Evolutionary conservation across 2,329 filamentous ascomycete genomes (phyloP).

Genomic region (Clathrospora elynae): DNA sequence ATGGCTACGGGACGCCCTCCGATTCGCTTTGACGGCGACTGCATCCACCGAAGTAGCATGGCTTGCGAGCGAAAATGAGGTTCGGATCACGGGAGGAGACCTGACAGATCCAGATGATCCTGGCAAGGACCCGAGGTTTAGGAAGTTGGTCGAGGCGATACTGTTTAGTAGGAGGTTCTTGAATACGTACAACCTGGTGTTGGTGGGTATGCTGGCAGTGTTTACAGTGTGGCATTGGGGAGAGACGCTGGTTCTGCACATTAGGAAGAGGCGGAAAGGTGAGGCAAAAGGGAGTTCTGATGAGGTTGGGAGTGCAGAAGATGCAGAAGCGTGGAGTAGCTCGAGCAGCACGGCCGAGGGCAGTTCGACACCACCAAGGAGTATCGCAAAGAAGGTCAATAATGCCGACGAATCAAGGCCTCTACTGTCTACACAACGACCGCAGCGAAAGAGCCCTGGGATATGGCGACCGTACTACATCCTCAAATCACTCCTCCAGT

Average conservation of each 20-base stretch:
- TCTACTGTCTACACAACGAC: slow-evolving; percentile 30
- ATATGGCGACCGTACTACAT: slow-evolving; percentile 30
- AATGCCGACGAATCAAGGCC: slow-evolving; percentile 41
- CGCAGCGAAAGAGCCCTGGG: slow-evolving; percentile 5
- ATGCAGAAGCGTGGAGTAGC: slow-evolving; percentile 41
- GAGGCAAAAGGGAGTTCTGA: background rate
- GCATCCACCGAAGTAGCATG: slow-evolving; percentile 28
- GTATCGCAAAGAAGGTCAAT: slow-evolving; percentile 19
- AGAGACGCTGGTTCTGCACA: slow-evolving; percentile 30
- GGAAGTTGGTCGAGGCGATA: slow-evolving; percentile 46
- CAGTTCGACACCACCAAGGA: slow-evolving; percentile 41
- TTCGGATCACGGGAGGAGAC: slow-evolving; percentile 14
- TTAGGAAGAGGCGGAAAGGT: slow-evolving; percentile 14
- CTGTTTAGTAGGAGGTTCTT: slow-evolving; percentile 48
- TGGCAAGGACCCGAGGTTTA: slow-evolving; percentile 44
- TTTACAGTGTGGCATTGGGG: slow-evolving; percentile 49
- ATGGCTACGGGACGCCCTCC: slow-evolving; percentile 33
- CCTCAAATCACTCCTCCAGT: slow-evolving; percentile 52
- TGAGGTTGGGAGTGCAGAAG: slow-evolving; percentile 4
- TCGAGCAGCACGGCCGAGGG: slow-evolving; percentile 49
- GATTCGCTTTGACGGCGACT: slow-evolving; percentile 33
- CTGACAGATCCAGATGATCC: slow-evolving; percentile 39
- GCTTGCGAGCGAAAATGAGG: slow-evolving; percentile 8
- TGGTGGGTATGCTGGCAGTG: slow-evolving; percentile 45
- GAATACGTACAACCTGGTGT: slow-evolving; percentile 48